These are phyloP conservation scores for Lactifluus pinguis DNA, from an alignment of 768 basidiomycete genomes.

Conservation along the genomic window DNA sequence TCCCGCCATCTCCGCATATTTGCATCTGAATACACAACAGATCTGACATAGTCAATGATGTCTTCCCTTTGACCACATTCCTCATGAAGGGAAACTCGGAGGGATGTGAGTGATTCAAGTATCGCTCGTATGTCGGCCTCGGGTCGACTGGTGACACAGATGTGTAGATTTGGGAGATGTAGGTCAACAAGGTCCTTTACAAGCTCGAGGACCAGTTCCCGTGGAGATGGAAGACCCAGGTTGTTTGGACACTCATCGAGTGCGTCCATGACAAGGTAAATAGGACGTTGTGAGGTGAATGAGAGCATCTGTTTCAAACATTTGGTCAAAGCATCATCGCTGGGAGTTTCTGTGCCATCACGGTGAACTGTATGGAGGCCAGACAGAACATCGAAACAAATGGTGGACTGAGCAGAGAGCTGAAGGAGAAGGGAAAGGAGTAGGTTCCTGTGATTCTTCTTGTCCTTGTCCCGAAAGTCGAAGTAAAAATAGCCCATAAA, in stretches of 20 bases:
- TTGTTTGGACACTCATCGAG: slow-evolving; percentile 4
- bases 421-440: not conserved
- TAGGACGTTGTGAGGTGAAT: not conserved
- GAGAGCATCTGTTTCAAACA: not conserved
- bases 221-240: not conserved
- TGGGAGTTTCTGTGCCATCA: not conserved
- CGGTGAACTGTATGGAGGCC: not conserved
- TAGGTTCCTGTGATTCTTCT: not conserved
- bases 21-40: not conserved
- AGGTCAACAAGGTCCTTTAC: not conserved
- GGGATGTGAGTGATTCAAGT: not conserved
- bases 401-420: not conserved
- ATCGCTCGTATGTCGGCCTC: not conserved
- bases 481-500: not conserved
- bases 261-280: not conserved
- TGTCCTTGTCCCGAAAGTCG: not conserved
- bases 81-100: not conserved
- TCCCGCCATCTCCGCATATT: slow-evolving; percentile 6
- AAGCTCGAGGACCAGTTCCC: not conserved
- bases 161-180: not conserved
- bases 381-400: not conserved
- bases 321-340: not conserved
- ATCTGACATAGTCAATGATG: not conserved
- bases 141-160: not conserved
- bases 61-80: slow-evolving; percentile 1